phyloP scores from a whole-genome alignment of 768 basidiomycete genomes.

The Neoboletus subvelutipes region DNA sequence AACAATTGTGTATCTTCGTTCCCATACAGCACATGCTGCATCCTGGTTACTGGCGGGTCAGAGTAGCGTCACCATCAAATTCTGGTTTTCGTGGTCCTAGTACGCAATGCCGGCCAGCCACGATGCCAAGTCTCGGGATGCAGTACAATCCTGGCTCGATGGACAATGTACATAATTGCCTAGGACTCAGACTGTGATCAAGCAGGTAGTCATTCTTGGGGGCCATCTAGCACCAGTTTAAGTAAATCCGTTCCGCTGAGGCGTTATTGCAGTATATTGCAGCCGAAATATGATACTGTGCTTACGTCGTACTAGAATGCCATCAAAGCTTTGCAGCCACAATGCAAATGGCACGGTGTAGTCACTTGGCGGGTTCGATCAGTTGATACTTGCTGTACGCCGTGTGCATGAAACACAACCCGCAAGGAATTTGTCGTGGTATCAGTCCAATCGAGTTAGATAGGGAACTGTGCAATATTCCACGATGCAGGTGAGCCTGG shows the following conservation, averaged over 20 bases:
- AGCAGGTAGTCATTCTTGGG: not conserved
- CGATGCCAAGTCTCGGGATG: not conserved
- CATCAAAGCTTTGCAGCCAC: not conserved
- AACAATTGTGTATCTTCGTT: not conserved
- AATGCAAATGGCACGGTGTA: not conserved
- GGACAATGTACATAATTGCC: not conserved
- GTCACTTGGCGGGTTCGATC: not conserved
- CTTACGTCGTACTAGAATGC: not conserved
- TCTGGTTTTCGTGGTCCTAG: not conserved
- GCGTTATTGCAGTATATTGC: not conserved
- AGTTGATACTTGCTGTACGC: not conserved
- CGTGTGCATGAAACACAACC: not conserved
- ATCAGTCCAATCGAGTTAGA: not conserved
- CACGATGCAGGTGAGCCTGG: not conserved
- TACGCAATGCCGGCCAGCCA: not conserved
- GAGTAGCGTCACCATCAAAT: not conserved
- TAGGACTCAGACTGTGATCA: not conserved
- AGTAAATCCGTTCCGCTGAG: not conserved
- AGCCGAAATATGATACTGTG: not conserved
- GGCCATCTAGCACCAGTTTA: not conserved
- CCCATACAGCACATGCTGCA: slow-evolving; percentile 1
- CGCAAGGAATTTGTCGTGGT: not conserved
- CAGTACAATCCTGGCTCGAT: not conserved
- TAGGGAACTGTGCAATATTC: not conserved
- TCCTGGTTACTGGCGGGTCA: not conserved